phyloP scores from a whole-genome alignment of 805 yeast genomes.

The Priceomyces carsonii region DNA sequence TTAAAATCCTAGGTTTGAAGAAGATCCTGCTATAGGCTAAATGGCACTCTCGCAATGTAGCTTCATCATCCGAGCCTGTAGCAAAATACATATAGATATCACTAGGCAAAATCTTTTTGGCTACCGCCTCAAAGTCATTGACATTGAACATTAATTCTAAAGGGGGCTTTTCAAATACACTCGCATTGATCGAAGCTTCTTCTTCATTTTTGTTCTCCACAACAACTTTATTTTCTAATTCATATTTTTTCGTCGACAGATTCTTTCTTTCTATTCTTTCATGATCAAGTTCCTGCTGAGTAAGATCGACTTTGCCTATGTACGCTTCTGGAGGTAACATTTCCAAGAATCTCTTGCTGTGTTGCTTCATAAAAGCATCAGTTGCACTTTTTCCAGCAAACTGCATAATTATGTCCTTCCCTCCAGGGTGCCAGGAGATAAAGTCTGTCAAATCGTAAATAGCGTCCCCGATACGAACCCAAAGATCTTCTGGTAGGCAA shows the following conservation, averaged over 20 bases:
- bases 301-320: constrained; percentile 10
- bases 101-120: constrained; percentile 26
- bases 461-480: constrained; percentile 35
- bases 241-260: too few species aligned
- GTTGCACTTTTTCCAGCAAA: constrained; percentile 66
- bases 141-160: constrained; percentile 25
- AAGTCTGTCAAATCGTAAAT: constrained; percentile 41
- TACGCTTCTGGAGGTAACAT: constrained; percentile 10
- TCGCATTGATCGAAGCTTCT: constrained; percentile 10
- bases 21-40: constrained; percentile 39
- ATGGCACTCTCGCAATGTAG: constrained; percentile 41
- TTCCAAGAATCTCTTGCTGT: constrained; percentile 24
- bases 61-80: constrained; percentile 50
- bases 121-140: constrained; percentile 36
- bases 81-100: constrained; percentile 37
- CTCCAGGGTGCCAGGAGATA: constrained; percentile 52
- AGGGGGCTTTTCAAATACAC: constrained; percentile 22
- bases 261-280: too few species aligned
- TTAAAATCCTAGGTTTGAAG: constrained; percentile 45
- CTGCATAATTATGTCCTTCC: constrained; percentile 41
- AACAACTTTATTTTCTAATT: constrained; percentile 7
- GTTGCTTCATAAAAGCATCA: constrained; percentile 39
- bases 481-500: constrained; percentile 15
- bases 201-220: constrained; percentile 21
- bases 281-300: too few species aligned